Conservation (phyloP, 2,329 filamentous ascomycete species). For the Neopestalotiopsis sp. region DNA sequence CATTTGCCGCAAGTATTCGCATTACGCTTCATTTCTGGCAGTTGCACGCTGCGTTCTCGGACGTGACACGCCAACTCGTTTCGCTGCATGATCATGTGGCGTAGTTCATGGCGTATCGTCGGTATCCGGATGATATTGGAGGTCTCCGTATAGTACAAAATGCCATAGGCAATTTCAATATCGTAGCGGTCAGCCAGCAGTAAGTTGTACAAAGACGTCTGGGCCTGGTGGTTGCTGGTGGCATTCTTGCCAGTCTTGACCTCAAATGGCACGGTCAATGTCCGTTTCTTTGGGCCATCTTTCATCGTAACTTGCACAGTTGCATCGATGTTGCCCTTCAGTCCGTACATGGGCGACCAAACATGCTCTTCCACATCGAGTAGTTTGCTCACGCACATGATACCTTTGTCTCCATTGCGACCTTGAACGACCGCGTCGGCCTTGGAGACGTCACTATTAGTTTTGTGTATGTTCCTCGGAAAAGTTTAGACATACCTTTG, state of each 20-base stretch:
- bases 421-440: constrained; percentile 77
- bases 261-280: constrained; percentile 88
- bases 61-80: constrained; percentile 89
- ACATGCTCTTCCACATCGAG: constrained; percentile 97
- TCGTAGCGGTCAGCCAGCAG: constrained; percentile 94
- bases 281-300: constrained; percentile 69
- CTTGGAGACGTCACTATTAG: constrained; percentile 38
- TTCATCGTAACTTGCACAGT: constrained; percentile 87
- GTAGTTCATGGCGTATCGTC: constrained; percentile 83
- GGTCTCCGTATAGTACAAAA: constrained; percentile 94
- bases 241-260: constrained; percentile 91
- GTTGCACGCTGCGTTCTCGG: constrained; percentile 75
- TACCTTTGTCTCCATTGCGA: constrained; percentile 75
- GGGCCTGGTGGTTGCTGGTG: constrained; percentile 83
- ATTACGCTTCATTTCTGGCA: constrained; percentile 86
- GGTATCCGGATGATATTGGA: constrained; percentile 86
- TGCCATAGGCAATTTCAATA: constrained; percentile 85
- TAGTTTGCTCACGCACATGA: constrained; percentile 88
- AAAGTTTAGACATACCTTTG: constrained; percentile 57
- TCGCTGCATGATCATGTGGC: constrained; percentile 95
- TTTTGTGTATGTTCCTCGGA: neutral
- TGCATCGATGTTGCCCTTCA: constrained; percentile 98
- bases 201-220: constrained; percentile 93
- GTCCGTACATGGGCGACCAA: constrained; percentile 96
- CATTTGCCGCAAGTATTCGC: constrained; percentile 83